Evolutionary conservation across 176 grass and related monocot genomes (phyloP).

Genomic region (Puya raimondii): DNA sequence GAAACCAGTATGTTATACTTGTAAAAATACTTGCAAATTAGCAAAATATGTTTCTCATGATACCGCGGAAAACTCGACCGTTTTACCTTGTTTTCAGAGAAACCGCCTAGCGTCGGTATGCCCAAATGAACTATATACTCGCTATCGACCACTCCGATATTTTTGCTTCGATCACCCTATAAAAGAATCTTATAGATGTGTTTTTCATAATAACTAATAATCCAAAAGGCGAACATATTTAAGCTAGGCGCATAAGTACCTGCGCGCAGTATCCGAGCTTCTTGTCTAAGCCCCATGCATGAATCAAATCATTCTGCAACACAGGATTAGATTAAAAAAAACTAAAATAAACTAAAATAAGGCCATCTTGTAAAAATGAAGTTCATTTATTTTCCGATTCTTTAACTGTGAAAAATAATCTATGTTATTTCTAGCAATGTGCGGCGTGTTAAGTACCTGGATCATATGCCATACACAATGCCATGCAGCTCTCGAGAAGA

Average conservation of each 20-base stretch:
- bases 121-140: conserved; percentile 77
- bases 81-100: conserved; percentile 30
- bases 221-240: not conserved
- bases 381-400: not conserved
- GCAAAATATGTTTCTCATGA: not conserved
- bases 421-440: too few species aligned
- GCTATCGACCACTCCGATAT: conserved; percentile 73
- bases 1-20: not conserved
- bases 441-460: conserved; percentile 21
- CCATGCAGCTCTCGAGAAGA: conserved; percentile 65
- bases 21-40: not conserved
- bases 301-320: conserved; percentile 45
- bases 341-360: not conserved
- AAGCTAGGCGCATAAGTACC: not conserved
- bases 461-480: conserved; percentile 87
- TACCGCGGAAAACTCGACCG: not conserved
- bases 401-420: too few species aligned
- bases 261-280: conserved; percentile 18
- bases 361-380: not conserved
- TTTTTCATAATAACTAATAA: not conserved
- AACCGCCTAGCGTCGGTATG: conserved; percentile 56
- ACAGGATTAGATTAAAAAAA: not conserved
- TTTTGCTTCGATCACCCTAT: conserved; percentile 44
- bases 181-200: not conserved
- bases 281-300: conserved; percentile 29